Base-by-base conservation (phyloP, 768 basidiomycete genomes). In the Ramaria sp. region DNA sequence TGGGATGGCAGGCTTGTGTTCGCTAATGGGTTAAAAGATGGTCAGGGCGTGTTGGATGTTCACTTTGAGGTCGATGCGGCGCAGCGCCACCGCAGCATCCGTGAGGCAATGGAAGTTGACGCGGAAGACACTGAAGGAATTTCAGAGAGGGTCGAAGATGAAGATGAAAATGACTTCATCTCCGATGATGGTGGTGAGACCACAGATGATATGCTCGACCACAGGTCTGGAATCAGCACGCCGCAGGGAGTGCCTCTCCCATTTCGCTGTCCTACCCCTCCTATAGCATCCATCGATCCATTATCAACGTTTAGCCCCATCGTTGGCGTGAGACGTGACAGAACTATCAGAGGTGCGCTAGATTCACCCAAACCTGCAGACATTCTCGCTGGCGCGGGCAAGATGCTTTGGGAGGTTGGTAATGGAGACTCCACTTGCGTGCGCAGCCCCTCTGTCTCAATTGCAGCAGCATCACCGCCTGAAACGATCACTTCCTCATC, bases 191-290 rank as follows among this genome's bases (percentile, higher is more conserved):
- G 87, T 1, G 86, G 87, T 1, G 85, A 89, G 60, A 88, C 88
- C 3, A 90, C 89, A 1, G 88, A 90, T 65, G 86, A 88, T 60
- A 88, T 91, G 59, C 81, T 90, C 51, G 82, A 90, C n/a, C 86
- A 84, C 54, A 78, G 81, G 9, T 78, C 82, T 59, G 81, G 84
- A 55, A 72, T 88, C 6, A 85, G 83, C 27, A 90, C 87, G 56
- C 80, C 80, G n/a, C 81, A 80, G 55, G 85, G 86, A 22, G 72
- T 75, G 59, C 73, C 86, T 31, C 33, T 57, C 6, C 55, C 55
- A 46, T 86, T 88, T 73, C 79, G 73, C 63, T 78, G 82, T 61
- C 88, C 88, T 7, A 76, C 74, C 19, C 68, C 68, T 17, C 42
- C 79, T 79, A 27, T 78, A 80, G 11, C 54, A 37, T 62, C 71